Evolutionary conservation across 2,329 filamentous ascomycete species (phyloP), one percentile per base, ranked within the genome.

Genomic region (Neonectria hederae): DNA sequence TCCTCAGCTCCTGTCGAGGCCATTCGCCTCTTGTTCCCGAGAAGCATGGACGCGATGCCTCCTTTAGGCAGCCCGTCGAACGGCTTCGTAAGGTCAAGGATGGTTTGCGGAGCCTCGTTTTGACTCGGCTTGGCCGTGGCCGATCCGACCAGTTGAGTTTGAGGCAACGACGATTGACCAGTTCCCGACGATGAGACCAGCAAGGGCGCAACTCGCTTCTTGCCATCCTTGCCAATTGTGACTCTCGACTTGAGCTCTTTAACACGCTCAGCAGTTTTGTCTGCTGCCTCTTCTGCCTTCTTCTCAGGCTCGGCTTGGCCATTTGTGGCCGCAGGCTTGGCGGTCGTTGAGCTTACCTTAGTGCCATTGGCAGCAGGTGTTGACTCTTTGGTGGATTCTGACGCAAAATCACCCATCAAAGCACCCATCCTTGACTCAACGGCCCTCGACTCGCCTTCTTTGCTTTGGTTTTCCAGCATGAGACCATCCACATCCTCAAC

Each of bases 361-460:
- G 76, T 81, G 0, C 85, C 85, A 58, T 87, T 87, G 26, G 81
- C 79, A n/a, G 76, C 81, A 57, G 82, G 78, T 5, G 80, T 77
- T 9, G 80, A 77, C 54, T 83, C 81, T 43, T 88, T 87, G 4
- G 84, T 82, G 35, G 88, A 87, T 5, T 85, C 83, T 4, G 86
- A 78, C 2, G 85, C 85, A 19, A 87, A 86, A 75, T 97, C 94
- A 6, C 95, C 95, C 96, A 99, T 99, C 40, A 99, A 81, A n/a
- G 95, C 95, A 13, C 96, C 96, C 96, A 99, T 99, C 69, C 95
- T 89, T 2, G 94, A 96, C 79, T 99, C 93, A 0, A 95, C 94
- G 5, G 92, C 94, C 68, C 91, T 92, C 32, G 95, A 86, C 77
- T 99, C 96, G 22, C 92, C 95, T 46, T 91, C 94, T 76, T 97